These are phyloP conservation scores for Sutorius australiensis DNA, from an alignment of 768 basidiomycete species.

Conservation along the genomic window DNA sequence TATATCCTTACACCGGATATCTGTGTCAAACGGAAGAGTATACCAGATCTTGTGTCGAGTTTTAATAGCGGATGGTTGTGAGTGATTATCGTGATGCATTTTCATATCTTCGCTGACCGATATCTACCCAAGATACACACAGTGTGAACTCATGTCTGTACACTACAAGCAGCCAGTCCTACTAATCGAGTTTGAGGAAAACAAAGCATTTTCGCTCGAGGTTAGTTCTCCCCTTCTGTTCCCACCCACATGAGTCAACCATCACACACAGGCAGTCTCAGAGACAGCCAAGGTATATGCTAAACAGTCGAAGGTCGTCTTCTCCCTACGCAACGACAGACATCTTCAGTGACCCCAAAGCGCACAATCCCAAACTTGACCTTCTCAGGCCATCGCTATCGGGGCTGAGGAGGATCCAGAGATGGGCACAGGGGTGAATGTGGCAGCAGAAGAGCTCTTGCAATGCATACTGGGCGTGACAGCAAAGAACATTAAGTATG, in stretches of 20 bases:
- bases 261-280: constrained; percentile 47
- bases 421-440: constrained; percentile 64
- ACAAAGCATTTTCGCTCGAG: constrained; percentile 90
- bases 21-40: constrained; percentile 93
- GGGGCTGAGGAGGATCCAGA: constrained; percentile 78
- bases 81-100: constrained; percentile 32
- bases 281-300: constrained; percentile 61
- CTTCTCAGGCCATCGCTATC: constrained; percentile 65
- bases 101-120: neutral
- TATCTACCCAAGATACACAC: constrained; percentile 67
- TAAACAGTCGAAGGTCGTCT: constrained; percentile 78
- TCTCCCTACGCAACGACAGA: constrained; percentile 90
- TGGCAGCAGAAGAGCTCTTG: constrained; percentile 78
- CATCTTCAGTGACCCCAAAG: constrained; percentile 90
- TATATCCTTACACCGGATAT: constrained; percentile 95
- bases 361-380: constrained; percentile 76
- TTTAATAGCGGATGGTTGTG: constrained; percentile 93
- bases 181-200: constrained; percentile 96
- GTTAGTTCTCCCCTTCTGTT: constrained; percentile 37
- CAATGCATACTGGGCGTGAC: constrained; percentile 80
- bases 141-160: constrained; percentile 95
- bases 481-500: constrained; percentile 78
- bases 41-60: constrained; percentile 88
- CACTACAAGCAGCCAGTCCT: constrained; percentile 94
- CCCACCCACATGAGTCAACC: neutral